Evolutionary conservation across 73 alveolate genomes (phyloP), one percentile per base, ranked within the genome.

Genomic region (Paramecium tetraurelia): DNA sequence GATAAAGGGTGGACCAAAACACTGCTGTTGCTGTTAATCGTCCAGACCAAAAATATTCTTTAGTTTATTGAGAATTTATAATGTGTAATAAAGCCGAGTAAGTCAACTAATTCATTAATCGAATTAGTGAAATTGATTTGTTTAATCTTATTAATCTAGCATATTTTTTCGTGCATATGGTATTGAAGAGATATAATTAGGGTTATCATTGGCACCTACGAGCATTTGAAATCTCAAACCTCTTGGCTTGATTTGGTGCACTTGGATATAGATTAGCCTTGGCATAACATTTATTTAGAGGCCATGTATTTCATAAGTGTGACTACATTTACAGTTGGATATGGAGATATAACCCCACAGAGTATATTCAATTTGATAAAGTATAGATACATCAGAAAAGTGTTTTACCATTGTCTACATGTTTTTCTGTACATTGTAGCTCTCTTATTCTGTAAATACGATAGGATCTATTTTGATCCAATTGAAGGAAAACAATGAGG

Each of bases 401-500:
- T 2, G 21, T 36, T 75, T 75, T 75, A 38, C 22, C 5, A 35
- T 75, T 12, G 20, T 33, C 14, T 75, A 38, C 41, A 75, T 75
- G 87, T 75, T 75, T 20, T 75, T 75, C 20, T 75, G 87, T 38
- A 75, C 87, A 6, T 75, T 75, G 10, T 35, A 75, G 40, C 46
- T 75, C 20, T 75, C 87, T 1, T 86, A 86, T 63, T 58, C 88
- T 5, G 85, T 86, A 0, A 86, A 86, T 58, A 86, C 88, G 3
- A 86, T 86, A 11, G 93, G 93, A 41, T n/a, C 93, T 0, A 86
- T 86, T 63, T 68, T 86, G 12, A 21, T 40, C 12, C 4, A 86
- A 31, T 29, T 86, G 69, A 86, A 63, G 21, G 85, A 86, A 24
- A 77, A 40, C 20, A 77, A 59, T 59, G 63, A 59, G 35, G 35